Evolutionary conservation across 495 filamentous ascomycete species (phyloP), one percentile per base, ranked within the genome.

Genomic region (Aspergillus conjunctus): DNA sequence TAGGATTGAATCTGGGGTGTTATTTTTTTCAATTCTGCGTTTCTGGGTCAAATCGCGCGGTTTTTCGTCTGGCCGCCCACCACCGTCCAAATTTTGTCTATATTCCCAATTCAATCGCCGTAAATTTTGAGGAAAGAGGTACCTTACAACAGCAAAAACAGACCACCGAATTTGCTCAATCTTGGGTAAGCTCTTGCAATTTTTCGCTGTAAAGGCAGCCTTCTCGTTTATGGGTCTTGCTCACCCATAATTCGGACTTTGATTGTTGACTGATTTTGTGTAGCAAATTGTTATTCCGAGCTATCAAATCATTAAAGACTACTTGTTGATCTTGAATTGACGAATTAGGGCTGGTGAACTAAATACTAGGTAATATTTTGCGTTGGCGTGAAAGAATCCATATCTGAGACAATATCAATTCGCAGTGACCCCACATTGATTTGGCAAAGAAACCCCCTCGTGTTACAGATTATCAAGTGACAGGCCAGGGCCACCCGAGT

Each of bases 331-430:
- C 33, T 56, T 45, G 21, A 37, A 50, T 39, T 22, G 37, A 55
- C 30, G 22, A 44, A 44, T 44, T 26, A 56, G 51, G 37, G 50
- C 20, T 22, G 26, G 33, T 53, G 39, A 33, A 65, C 51, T 45
- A 53, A 54, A 51, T 59, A 65, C 51, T 45, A 53, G 50, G 45
- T 59, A 26, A 26, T 2, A 43, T 44, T 32, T 58, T 49, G 45
- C 37, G 53, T 53, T 46, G 39, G 20, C 11, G 43, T 8, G 34
- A 33, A 55, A 33, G 51, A 49, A 54, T 61, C 54, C 66, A 64
- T 66, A 68, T 68, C 66, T 68, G 66, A 68, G 66, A 68, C 66
- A 68, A 34, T 20, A 53, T 39, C 59, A 54, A 61, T 62, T 63
- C 66, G 41, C 58, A 60, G 58, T 37, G 43, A 56, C 66, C 64